These are phyloP conservation scores for Blepharisma japonicum DNA, from an alignment of 73 alveolate species.

Conservation along the genomic window DNA sequence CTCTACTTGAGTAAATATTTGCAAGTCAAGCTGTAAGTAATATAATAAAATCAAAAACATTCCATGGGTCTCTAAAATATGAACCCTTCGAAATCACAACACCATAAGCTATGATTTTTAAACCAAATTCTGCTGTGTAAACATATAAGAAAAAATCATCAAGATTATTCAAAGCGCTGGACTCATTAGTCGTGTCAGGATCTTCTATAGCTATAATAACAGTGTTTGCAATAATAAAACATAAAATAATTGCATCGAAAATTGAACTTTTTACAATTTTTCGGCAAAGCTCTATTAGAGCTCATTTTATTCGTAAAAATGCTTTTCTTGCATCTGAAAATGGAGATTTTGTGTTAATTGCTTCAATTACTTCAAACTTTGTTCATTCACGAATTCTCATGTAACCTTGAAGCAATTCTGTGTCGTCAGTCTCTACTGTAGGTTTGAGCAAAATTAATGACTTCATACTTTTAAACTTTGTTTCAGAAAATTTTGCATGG, in stretches of 20 bases:
- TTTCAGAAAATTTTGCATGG: no score
- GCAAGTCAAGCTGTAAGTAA: constrained; percentile 52
- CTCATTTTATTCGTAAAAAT: not conserved
- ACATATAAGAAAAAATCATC: constrained; percentile 48
- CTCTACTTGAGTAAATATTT: constrained; percentile 20
- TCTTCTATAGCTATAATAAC: constrained; percentile 26
- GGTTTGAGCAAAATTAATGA: no score
- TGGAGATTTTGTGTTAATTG: no score
- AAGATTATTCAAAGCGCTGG: not conserved
- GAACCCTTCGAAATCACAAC: constrained; percentile 49
- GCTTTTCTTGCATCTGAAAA: constrained; percentile 16
- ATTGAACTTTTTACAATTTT: not conserved
- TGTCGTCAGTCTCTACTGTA: no score
- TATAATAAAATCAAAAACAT: constrained; percentile 69
- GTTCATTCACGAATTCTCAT: no score
- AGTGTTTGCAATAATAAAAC: not conserved
- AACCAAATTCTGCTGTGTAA: constrained; percentile 51
- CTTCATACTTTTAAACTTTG: no score
- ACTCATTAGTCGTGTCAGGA: not conserved
- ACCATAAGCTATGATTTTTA: constrained; percentile 70
- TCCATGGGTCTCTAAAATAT: constrained; percentile 78
- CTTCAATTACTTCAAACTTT: no score
- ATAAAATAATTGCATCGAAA: not conserved
- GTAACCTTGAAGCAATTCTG: no score
- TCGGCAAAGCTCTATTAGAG: not conserved